phyloP scores from a whole-genome alignment of 805 yeast species.

The Candida ascalaphidarum region DNA sequence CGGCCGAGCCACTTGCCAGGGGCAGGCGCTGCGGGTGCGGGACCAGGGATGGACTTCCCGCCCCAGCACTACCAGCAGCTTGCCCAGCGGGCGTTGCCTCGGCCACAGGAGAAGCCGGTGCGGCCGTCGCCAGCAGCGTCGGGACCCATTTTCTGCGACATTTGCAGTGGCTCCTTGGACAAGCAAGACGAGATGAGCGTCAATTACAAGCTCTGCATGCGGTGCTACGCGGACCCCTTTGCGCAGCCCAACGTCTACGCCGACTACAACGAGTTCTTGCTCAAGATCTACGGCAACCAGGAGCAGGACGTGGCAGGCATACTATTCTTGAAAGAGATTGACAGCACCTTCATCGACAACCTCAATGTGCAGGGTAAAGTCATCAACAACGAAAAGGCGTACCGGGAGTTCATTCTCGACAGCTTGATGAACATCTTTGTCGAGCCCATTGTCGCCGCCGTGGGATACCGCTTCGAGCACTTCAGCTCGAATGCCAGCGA shows the following conservation, averaged over 20 bases:
- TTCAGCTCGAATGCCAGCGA: constrained; percentile 22
- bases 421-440: constrained; percentile 26
- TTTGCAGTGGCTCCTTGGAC: constrained; percentile 16
- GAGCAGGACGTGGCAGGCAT: constrained; percentile 3
- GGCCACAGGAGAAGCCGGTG: constrained; percentile 1
- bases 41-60: no score
- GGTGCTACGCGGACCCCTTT: constrained; percentile 23
- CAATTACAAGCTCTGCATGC: constrained; percentile 18
- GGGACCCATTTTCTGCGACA: constrained; percentile 15
- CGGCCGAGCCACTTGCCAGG: constrained; percentile 1
- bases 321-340: constrained; percentile 9
- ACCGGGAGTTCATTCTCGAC: constrained; percentile 24
- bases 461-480: constrained; percentile 19
- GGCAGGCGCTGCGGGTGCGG: constrained; percentile 2
- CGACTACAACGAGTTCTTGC: constrained; percentile 19
- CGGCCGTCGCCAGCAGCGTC: constrained; percentile 1
- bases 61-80: no score
- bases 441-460: constrained; percentile 31
- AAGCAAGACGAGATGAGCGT: constrained; percentile 14
- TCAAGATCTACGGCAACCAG: constrained; percentile 6
- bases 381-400: constrained; percentile 22
- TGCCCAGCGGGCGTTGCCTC: constrained; percentile 2
- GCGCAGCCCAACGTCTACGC: constrained; percentile 14
- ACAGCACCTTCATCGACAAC: constrained; percentile 7
- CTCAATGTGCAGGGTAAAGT: constrained; percentile 13